A percentile compares a stretch with the other conserved stretches of the same genome.
These are phyloP conservation scores for Suaeda aralocaspica DNA, from an alignment of 148 eudicot genomes.

Conservation along the genomic window DNA sequence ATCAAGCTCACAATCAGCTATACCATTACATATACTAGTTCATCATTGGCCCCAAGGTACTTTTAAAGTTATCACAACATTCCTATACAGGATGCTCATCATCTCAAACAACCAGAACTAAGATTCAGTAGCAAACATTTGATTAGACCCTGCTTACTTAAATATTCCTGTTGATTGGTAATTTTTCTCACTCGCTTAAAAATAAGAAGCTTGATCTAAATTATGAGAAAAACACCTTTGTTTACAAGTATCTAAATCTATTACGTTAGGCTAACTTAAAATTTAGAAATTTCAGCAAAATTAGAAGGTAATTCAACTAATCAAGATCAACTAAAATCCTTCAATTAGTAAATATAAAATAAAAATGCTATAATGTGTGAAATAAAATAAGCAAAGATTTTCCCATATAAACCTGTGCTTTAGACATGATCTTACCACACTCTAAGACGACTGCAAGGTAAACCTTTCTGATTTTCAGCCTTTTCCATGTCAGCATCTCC, in stretches of 20 bases:
- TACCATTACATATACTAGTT: background rate
- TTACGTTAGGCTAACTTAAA: background rate
- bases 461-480: conserved; percentile 53
- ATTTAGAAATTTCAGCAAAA: background rate
- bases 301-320: background rate
- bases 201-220: background rate
- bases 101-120: background rate
- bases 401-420: conserved; percentile 23
- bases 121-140: background rate
- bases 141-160: background rate
- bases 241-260: background rate
- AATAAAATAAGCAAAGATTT: conserved; percentile 17
- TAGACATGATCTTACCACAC: conserved; percentile 53
- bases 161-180: background rate
- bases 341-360: conserved; percentile 1
- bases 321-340: conserved; percentile 10
- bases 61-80: background rate
- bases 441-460: conserved; percentile 37
- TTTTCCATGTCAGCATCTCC: conserved; percentile 58
- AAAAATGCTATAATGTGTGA: conserved; percentile 7
- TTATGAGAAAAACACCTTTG: background rate
- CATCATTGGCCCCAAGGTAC: background rate
- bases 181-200: background rate
- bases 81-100: background rate
- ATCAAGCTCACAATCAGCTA: background rate